Evolutionary conservation across 352 stramenopile species (phyloP), one percentile per base, ranked within the genome.

Genomic region (Globisporangium camurandrum): DNA sequence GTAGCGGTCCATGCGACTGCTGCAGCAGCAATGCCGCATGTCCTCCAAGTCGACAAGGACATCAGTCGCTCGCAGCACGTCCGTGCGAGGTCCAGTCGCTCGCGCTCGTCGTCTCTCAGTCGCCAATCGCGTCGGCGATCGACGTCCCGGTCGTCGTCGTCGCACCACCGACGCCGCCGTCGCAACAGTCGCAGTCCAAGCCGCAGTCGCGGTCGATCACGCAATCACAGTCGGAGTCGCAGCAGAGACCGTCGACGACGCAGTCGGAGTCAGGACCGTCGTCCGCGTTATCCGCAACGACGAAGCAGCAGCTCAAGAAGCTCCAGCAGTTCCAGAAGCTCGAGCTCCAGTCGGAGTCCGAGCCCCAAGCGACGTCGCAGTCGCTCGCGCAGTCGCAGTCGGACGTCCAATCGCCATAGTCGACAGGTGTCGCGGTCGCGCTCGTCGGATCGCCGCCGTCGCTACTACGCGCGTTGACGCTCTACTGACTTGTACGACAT

Each of bases 211-310:
- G 64, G 57, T 40, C 28, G 38, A 11, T 33, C 36, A 28, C 54
- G 51, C 16, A n/a, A 45, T 19, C 42, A 56, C 33, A 54, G 52
- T 47, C 54, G 49, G 27, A 62, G 56, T 26, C 61, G 51, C 7
- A 54, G 54, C 19, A 30, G 47, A 46, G 70, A 58, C 8, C 56
- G 57, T 20, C 27, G 47, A 41, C 69, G 61, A 45, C 60, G 68
- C 1, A 74, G 68, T 33, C 52, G 62, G 1, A 61, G 57, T 43
- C 54, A 56, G 2, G 45, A 48, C 30, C 41, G 48, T 11, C 57
- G 46, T 30, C 45, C 42, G 11, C 38, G 55, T 22, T n/a, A n/a
- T n/a, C n/a, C n/a, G n/a, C n/a, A n/a, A n/a, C n/a, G n/a, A n/a
- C n/a, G n/a, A n/a, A n/a, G n/a, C n/a, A n/a, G n/a, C n/a, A n/a